Evolutionary conservation across 2,329 filamentous ascomycete genomes (phyloP).

Genomic region (Trichoderma cornu-damae): DNA sequence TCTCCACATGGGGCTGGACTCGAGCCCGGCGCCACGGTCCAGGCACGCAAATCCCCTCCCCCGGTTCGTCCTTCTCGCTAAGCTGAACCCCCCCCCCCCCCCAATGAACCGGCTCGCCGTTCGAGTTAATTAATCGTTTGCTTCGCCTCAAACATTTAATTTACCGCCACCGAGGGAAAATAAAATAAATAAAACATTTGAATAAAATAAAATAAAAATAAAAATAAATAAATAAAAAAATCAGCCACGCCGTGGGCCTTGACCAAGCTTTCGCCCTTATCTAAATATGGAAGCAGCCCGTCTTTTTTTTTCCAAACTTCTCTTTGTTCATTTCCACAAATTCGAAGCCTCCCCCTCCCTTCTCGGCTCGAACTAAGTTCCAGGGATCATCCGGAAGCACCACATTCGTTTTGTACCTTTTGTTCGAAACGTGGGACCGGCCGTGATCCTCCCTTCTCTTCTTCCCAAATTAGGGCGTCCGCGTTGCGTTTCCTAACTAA

Average conservation of each 20-base stretch:
- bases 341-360: conserved; percentile 6
- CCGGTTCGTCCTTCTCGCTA: neutral
- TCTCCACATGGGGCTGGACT: too few species aligned
- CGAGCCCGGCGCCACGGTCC: conserved; percentile 3
- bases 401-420: neutral
- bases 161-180: conserved; percentile 6
- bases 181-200: too few species aligned
- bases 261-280: conserved; percentile 14
- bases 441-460: too few species aligned
- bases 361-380: conserved; percentile 1
- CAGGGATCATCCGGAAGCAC: neutral
- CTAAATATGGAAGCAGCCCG: conserved; percentile 5
- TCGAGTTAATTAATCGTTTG: conserved; percentile 10
- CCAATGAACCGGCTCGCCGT: neutral
- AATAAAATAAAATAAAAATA: too few species aligned
- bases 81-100: neutral
- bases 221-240: too few species aligned
- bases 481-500: conserved; percentile 1
- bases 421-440: neutral
- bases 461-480: conserved; percentile 6
- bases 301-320: too few species aligned
- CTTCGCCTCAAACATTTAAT: conserved; percentile 15
- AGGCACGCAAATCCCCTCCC: neutral
- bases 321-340: conserved; percentile 10
- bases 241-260: neutral